Evolutionary conservation across 2,329 filamentous ascomycete species (phyloP).

Genomic region (Diplodia seriata): DNA sequence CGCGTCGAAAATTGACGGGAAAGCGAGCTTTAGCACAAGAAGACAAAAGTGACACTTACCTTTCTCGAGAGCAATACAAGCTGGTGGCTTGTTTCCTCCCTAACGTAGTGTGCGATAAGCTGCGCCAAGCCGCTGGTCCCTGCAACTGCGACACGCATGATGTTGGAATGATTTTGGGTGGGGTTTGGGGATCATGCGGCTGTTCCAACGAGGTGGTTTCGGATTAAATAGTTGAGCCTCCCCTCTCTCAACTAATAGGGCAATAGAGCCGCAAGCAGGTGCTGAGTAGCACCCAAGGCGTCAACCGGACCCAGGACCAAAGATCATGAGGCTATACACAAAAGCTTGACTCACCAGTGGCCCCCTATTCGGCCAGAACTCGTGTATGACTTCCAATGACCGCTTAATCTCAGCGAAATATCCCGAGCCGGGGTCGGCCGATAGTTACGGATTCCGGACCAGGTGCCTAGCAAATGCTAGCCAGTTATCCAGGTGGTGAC

Average conservation of each 20-base stretch:
- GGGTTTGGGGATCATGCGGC: background rate
- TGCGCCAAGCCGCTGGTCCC: constrained; percentile 67
- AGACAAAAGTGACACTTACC: constrained; percentile 52
- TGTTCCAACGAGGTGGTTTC: constrained; percentile 10
- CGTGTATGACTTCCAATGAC: background rate
- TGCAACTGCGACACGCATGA: constrained; percentile 68
- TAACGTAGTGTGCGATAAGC: constrained; percentile 65
- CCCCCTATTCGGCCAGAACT: background rate
- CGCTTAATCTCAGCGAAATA: background rate
- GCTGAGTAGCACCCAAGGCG: background rate
- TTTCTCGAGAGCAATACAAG: constrained; percentile 73
- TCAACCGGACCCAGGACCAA: background rate
- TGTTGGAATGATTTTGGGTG: constrained; percentile 38
- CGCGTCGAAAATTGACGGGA: background rate
- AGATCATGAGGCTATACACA: constrained; percentile 6
- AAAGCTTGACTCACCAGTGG: constrained; percentile 15
- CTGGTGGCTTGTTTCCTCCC: constrained; percentile 67
- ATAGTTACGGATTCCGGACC: constrained; percentile 21
- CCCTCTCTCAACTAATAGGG: background rate
- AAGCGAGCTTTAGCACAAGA: background rate
- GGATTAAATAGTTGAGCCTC: constrained; percentile 25
- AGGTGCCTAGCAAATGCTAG: background rate
- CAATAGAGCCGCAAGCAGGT: constrained; percentile 1
- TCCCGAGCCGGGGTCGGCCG: constrained; percentile 18
- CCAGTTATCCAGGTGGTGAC: background rate